Evolutionary conservation across 345 rosid species (phyloP), one percentile per base, ranked within the genome.

Genomic region (Arabidopsis arenosa): DNA sequence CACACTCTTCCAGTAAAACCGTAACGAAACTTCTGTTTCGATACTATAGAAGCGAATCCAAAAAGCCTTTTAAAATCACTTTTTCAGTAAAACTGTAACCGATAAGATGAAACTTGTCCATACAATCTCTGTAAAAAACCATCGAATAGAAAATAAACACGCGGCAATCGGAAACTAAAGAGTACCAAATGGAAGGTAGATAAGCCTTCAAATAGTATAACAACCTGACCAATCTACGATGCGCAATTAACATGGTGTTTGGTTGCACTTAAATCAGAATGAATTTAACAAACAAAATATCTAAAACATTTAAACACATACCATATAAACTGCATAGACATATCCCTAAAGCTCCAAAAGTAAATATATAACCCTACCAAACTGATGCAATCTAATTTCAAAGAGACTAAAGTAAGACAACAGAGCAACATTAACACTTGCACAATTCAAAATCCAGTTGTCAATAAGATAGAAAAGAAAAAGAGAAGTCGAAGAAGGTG

Each of bases 251-350:
- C 26, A 3, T 4, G 45, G 12, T 40, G 64, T 18, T 54, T 53
- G 3, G 18, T 60, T 39, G 18, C 54, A 9, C 23, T 18, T 48
- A 33, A 40, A 66, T 49, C 17, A 28, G 14, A 58, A 41, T 4
- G 63, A 44, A 60, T 36, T 51, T 40, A 58, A 68, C 66, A 66
- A 64, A 65, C 14, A 57, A 28, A 21, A 66, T 8, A 15, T 49
- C 15, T 15, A 62, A 10, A 79, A 56, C 66, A 78, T 57, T 73
- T 28, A 56, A 65, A 69, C 39, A 69, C 64, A 69, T 39, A 66
- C 58, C 56, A 72, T 64, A 68, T 30, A 21, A 80, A 64, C 62
- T 72, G 51, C 32, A 79, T 55, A 54, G 33, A 63, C 61, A 72
- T 64, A 52, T 64, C 52, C 66, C 43, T 74, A 44, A 18, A 70